Base-by-base conservation (phyloP, 305 asterid species). In the Solanum hybrid region DNA sequence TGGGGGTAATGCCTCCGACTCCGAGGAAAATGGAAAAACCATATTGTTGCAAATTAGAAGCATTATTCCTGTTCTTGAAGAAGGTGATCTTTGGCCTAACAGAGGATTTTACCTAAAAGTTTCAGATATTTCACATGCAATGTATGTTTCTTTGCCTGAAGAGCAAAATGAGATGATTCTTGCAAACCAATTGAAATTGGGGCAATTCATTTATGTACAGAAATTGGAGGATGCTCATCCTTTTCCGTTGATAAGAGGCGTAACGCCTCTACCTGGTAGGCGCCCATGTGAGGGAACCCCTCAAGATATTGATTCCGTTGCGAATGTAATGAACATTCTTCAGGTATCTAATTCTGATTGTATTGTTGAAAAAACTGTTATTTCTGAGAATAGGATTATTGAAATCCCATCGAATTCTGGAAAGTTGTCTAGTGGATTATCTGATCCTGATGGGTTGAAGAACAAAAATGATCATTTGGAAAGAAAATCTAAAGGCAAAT, bases 11-110 rank as follows among this genome's bases (percentile, higher is more conserved):
- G 19, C 60, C 10, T 85, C 38, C 4, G 92, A 90, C 5, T 85
- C 35, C 2, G 92, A 90, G 7, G 93, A 91, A 11, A 95, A 91
- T 3, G 86, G 88, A 22, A 93, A 94, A 78, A 93, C 95, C 9
- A 93, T 88, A 0, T 32, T 95, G 82, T 88, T 96, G 85, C 98
- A 95, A 76, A 94, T 96, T 90, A 92, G 95, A 89, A 92, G 98
- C 95, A 95, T 95, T 87, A 92, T 95, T 89, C 98, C 98, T 32
- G 97, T 94, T 14, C 88, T 96, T 34, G 96, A 95, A 90, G 98
- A 94, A 91, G 99, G 98, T 37, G 93, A 93, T 93, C 89, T 95
- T 36, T 96, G 95, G 95, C 99, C 99, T 5, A 94, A 95, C 45
- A 91, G 93, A 79, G 98, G 98, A 3, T 96, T 96, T 87, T 93